Evolutionary conservation across 2,329 filamentous ascomycete species (phyloP), one percentile per base, ranked within the genome.

Genomic region (Cladophialophora yegresii): DNA sequence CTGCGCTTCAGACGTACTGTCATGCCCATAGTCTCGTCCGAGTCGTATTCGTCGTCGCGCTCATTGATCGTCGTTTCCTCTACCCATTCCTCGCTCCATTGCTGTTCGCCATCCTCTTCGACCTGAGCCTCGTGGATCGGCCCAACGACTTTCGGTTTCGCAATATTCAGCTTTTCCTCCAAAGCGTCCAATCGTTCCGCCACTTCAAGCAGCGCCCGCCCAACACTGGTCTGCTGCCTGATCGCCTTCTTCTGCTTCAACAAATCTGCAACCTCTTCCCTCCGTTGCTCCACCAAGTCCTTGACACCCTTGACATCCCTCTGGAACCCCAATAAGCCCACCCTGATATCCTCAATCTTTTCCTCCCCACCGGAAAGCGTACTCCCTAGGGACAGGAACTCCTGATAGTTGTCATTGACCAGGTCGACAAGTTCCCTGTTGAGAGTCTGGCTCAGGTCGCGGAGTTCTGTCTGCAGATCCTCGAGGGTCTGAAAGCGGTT

Each of bases 401-500:
- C 90, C 54, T 92, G 89, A 75, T 99, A 98, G 77, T 99, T 96
- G 58, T 89, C 85, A 74, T 99, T 99, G 70, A 99, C 95, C 7
- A 99, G 85, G 78, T 97, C 93, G 20, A 99, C 83, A 2, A 99
- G 83, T 79, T 99, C 95, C 67, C 89, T 86, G 72, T 88, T 90
- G 66, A 99, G 88, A 22, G 89, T 84, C 71, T 90, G 86, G 70
- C 88, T 91, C 58, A 96, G 85, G 64, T 92, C 86, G 51, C 93
- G 88, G 16, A 99, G 83, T 73, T 99, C 96, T 4, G 88, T 80
- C 40, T 93, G 91, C 33, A 99, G 82, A 76, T 99, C 95, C 75
- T 96, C 93, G 54, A 99, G 90, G 0, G 93, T 97, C 77, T 99
- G 95, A 76, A 99, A 95, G 1, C 95, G 89, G 74, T 95, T 88